phyloP scores from a whole-genome alignment of 2,329 filamentous ascomycete genomes.

The Incumbomyces lentus region DNA sequence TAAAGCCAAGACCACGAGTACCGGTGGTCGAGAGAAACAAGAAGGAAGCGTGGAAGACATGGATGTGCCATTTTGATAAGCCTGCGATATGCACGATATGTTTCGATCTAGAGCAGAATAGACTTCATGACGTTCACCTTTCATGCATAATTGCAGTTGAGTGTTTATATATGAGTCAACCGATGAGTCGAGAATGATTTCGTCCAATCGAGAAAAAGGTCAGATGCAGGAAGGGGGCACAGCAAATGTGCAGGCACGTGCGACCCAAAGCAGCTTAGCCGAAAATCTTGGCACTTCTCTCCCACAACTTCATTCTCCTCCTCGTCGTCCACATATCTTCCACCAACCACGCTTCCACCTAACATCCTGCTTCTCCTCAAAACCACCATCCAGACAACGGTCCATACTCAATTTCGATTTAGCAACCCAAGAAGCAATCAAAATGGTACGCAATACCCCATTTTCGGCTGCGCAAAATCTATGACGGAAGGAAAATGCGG shows the following conservation, averaged over 20 bases:
- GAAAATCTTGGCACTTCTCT: not conserved
- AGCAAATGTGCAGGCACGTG: not conserved
- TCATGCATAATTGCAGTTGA: no score
- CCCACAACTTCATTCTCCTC: not conserved
- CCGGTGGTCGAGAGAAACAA: constrained; percentile 21
- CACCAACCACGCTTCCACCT: constrained; percentile 1
- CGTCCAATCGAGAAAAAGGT: no score
- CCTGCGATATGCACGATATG: no score
- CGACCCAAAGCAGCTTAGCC: constrained; percentile 1
- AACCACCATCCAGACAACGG: not conserved
- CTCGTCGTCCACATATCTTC: not conserved
- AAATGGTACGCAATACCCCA: constrained; percentile 51
- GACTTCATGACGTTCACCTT: not conserved
- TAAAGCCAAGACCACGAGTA: constrained; percentile 35
- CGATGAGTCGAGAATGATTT: no score
- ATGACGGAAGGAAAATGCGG: constrained; percentile 14
- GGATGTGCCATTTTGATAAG: constrained; percentile 52
- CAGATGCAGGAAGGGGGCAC: no score
- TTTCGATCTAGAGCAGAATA: constrained; percentile 1
- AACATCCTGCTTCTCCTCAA: not conserved
- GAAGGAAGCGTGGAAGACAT: constrained; percentile 56
- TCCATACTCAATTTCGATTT: constrained; percentile 21
- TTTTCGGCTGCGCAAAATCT: constrained; percentile 7
- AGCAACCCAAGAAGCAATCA: constrained; percentile 42
- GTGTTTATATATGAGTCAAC: constrained; percentile 1